Conservation (phyloP, 140 eudicot genomes). For the Anethum foeniculum region DNA sequence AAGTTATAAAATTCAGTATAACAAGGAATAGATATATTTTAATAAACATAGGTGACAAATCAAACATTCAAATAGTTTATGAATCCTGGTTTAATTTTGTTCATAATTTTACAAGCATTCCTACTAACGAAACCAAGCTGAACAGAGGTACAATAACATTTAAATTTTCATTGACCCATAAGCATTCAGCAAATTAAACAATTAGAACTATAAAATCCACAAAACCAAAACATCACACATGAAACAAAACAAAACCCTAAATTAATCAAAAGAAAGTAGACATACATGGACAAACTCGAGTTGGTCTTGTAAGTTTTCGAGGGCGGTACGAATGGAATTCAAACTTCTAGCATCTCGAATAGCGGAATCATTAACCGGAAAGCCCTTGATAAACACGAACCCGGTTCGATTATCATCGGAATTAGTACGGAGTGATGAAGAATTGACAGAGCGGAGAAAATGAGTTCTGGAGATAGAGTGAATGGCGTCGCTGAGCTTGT, state of each 20-base stretch:
- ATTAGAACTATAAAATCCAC: not conserved
- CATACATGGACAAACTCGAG: conserved; percentile 82
- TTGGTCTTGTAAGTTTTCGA: conserved; percentile 83
- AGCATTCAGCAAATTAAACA: not conserved
- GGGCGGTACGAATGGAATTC: conserved; percentile 82
- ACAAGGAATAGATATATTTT: too few species aligned
- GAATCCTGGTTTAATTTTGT: not conserved
- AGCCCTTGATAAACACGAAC: conserved; percentile 64
- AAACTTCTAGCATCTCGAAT: conserved; percentile 79
- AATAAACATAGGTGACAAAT: not conserved
- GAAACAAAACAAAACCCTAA: not conserved
- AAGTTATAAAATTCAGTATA: too few species aligned
- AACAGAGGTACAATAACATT: not conserved
- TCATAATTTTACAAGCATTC: too few species aligned
- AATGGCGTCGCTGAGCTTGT: conserved; percentile 92
- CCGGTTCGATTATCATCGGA: conserved; percentile 32
- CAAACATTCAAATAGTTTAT: not conserved
- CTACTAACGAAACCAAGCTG: not conserved
- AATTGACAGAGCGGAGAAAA: conserved; percentile 54
- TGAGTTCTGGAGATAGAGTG: conserved; percentile 81
- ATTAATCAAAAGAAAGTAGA: not conserved
- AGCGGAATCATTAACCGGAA: conserved; percentile 44
- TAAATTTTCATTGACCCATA: too few species aligned
- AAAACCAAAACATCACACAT: not conserved
- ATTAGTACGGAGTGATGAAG: conserved; percentile 23